These are phyloP conservation scores for Globisporangium canariense DNA, from an alignment of 352 stramenopile genomes.

Conservation along the genomic window DNA sequence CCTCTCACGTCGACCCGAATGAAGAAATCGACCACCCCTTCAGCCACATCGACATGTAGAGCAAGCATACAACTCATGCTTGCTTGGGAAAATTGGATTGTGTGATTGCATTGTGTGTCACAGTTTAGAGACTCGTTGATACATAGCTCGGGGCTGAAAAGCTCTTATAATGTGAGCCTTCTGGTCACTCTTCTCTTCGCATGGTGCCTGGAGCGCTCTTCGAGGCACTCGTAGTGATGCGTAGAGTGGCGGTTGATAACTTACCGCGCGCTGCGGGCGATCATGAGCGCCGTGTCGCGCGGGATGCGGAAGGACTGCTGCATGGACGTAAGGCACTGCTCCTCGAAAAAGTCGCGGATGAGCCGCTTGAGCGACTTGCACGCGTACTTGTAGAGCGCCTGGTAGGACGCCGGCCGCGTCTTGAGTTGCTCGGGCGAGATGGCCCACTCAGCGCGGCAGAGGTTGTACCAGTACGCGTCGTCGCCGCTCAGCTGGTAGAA, in stretches of 20 bases:
- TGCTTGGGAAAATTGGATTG: not conserved
- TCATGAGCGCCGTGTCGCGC: conserved; percentile 51
- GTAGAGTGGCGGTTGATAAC: not conserved
- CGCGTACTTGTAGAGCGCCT: conserved; percentile 74
- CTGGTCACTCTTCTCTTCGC: not conserved
- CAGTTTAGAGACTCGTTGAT: not conserved
- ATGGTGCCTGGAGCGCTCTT: not conserved
- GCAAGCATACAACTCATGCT: not conserved
- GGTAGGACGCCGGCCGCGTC: conserved; percentile 55
- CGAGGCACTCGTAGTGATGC: not conserved
- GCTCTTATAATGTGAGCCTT: conserved; percentile 4
- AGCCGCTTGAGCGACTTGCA: conserved; percentile 66
- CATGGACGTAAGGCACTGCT: conserved; percentile 71
- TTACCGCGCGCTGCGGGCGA: conserved; percentile 27
- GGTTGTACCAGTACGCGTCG: conserved; percentile 61
- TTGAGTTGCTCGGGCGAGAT: conserved; percentile 72
- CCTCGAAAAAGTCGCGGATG: conserved; percentile 76
- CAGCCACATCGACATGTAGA: conserved; percentile 19
- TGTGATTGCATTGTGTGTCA: not conserved
- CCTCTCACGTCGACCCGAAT: conserved; percentile 17
- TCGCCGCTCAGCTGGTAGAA: conserved; percentile 47
- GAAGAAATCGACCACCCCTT: conserved; percentile 23
- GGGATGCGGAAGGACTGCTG: conserved; percentile 71
- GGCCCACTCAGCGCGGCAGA: conserved; percentile 69
- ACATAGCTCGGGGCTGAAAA: not conserved